Percentiles rank a stretch among this genome's conserved stretches.
Conservation (phyloP, 352 stramenopile genomes). For the Pythium periplocum region DNA sequence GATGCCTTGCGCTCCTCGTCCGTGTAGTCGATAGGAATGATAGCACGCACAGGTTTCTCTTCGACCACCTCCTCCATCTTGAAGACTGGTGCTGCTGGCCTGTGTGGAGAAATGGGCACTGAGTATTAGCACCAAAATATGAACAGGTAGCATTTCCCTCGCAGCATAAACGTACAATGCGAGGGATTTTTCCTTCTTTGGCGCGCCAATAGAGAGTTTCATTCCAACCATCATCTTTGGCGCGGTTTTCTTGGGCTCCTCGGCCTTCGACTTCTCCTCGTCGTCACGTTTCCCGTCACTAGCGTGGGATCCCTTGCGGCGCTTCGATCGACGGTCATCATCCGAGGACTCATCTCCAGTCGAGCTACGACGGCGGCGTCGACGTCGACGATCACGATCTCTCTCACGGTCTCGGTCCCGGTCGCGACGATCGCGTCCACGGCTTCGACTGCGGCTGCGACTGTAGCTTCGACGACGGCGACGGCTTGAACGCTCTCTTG, state of each 20-base stretch:
- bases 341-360: slow-evolving; percentile 9
- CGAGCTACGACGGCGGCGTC: slow-evolving; percentile 19
- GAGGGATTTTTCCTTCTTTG: slow-evolving; percentile 33
- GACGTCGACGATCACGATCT: slow-evolving; percentile 13
- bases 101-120: not conserved
- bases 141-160: slow-evolving; percentile 16
- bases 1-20: slow-evolving; percentile 33
- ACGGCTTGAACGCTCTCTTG: slow-evolving; percentile 23
- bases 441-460: slow-evolving; percentile 28
- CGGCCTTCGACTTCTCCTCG: not conserved
- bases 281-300: slow-evolving; percentile 1
- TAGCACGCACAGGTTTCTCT: slow-evolving; percentile 32
- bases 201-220: slow-evolving; percentile 20
- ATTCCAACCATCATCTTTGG: slow-evolving; percentile 27
- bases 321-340: slow-evolving; percentile 14
- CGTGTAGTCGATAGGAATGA: slow-evolving; percentile 46
- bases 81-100: slow-evolving; percentile 19
- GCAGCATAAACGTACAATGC: not conserved
- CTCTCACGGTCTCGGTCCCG: slow-evolving; percentile 11
- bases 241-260: not conserved
- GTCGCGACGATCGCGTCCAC: slow-evolving; percentile 12
- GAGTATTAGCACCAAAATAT: not conserved
- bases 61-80: slow-evolving; percentile 31
- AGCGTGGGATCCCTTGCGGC: not conserved
- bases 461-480: slow-evolving; percentile 22